Evolutionary conservation across 768 basidiomycete species (phyloP), one percentile per base, ranked within the genome.

Genomic region (Polyporus arcularius): DNA sequence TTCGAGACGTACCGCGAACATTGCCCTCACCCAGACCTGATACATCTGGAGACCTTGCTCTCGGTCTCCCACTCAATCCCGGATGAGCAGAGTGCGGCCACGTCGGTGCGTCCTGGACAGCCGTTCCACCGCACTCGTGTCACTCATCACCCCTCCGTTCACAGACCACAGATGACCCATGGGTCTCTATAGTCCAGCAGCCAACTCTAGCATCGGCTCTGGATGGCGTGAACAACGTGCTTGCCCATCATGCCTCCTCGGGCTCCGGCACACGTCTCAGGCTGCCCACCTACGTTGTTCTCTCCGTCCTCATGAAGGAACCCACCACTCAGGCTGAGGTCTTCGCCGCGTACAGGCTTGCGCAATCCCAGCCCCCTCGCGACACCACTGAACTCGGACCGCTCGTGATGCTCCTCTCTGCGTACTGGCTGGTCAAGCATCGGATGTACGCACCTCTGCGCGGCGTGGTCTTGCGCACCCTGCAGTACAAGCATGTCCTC

Each of bases 271-370:
- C 1, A 5, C 18, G 32, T 31, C n/a, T 30, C 26, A 39, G 7
- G 7, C 64, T 64, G 12, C 87, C 88, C 0, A 63, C 78, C 0
- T 89, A 86, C 86, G 72, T 86, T n/a, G 68, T 81, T 11, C 71
- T 89, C 32, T 77, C 79, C 47, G 73, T 88, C 43, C 71, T 81
- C 15, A 72, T 69, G 77, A 62, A 65, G 71, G 82, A 79, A 68
- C 75, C 85, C 11, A 73, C 68, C n/a, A 79, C 80, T 0, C 69
- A 77, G 1, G 57, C 57, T 15, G 79, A 88, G 26, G 85, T 84
- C 0, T 70, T 73, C 18, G 75, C 76, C 0, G 74, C 76, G 1
- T 65, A 83, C 38, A 65, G 80, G 53, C 70, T 88, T 26, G 74
- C 80, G 4, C 71, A 78, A 60, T 59, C 74, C 1, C 74, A 85